Percentiles rank a stretch among this genome's conserved stretches.
phyloP scores from a whole-genome alignment of 1,284 basidiomycete genomes.

The Ustilago xerochloae region DNA sequence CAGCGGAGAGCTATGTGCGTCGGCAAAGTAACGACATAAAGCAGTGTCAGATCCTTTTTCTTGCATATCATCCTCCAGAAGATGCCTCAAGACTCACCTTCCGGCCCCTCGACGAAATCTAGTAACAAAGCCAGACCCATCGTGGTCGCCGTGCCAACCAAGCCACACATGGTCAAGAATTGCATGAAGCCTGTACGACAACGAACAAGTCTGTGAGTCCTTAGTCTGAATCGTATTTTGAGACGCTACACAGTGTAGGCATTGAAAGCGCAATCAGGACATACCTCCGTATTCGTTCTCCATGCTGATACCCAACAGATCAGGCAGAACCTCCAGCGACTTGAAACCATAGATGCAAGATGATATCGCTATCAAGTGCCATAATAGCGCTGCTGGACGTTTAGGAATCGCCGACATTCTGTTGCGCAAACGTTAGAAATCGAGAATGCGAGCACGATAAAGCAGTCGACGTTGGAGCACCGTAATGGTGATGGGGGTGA shows the following conservation, averaged over 20 bases:
- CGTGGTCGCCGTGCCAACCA: conserved; percentile 15
- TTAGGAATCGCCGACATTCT: conserved; percentile 9
- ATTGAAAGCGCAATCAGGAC: not conserved
- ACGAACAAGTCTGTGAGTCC: too few species aligned
- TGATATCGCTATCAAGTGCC: conserved; percentile 28
- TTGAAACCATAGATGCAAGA: conserved; percentile 41
- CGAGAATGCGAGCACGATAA: not conserved
- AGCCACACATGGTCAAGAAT: conserved; percentile 44
- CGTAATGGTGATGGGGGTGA: too few species aligned
- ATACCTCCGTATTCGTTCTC: conserved; percentile 33
- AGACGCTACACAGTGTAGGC: too few species aligned
- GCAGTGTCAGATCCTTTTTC: too few species aligned
- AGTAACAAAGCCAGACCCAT: conserved; percentile 21
- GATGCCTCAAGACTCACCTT: too few species aligned
- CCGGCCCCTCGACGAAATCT: conserved; percentile 19
- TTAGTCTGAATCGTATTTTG: too few species aligned
- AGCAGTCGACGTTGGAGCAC: too few species aligned
- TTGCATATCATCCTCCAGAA: too few species aligned
- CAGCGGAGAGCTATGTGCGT: conserved; percentile 7
- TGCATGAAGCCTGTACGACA: conserved; percentile 22
- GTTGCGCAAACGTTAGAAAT: not conserved
- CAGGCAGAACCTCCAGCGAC: conserved; percentile 16
- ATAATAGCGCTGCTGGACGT: conserved; percentile 6
- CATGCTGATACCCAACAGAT: conserved; percentile 23
- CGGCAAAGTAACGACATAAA: too few species aligned